Evolutionary conservation across 2,329 filamentous ascomycete genomes (phyloP).

Genomic region (Neodidymelliopsis sp.): DNA sequence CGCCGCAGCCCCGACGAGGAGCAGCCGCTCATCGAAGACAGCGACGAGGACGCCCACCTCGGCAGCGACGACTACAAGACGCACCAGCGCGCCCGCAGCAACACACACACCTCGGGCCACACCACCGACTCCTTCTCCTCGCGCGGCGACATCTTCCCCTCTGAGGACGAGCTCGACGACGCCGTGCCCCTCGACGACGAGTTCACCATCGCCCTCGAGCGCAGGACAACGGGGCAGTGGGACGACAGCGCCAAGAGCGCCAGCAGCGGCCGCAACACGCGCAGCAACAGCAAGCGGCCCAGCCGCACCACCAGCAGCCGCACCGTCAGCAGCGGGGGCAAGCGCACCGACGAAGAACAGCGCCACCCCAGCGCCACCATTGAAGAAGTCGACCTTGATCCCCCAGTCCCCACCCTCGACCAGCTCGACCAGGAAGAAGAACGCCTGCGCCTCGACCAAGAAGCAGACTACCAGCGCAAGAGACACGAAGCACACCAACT

Average conservation of each 20-base stretch:
- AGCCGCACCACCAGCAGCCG: constrained; percentile 13
- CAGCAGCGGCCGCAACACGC: constrained; percentile 59
- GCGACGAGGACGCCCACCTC: constrained; percentile 54
- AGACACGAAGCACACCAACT: constrained; percentile 63
- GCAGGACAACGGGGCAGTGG: constrained; percentile 65
- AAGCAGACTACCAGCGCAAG: constrained; percentile 61
- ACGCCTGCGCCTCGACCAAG: constrained; percentile 61
- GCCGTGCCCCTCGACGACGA: constrained; percentile 93
- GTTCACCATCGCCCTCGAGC: constrained; percentile 82
- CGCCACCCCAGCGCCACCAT: background rate
- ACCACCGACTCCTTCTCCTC: constrained; percentile 88
- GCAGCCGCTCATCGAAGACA: constrained; percentile 72
- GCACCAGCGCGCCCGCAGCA: constrained; percentile 71
- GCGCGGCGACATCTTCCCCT: constrained; percentile 88
- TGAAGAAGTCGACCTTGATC: background rate
- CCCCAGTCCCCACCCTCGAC: constrained; percentile 58
- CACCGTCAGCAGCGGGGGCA: constrained; percentile 2
- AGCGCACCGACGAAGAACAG: background rate
- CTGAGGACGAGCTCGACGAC: constrained; percentile 85
- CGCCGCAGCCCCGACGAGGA: constrained; percentile 66
- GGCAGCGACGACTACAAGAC: constrained; percentile 34
- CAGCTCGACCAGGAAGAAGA: constrained; percentile 68
- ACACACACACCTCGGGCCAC: constrained; percentile 78
- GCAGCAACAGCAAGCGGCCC: constrained; percentile 50
- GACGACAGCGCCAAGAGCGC: constrained; percentile 76